phyloP scores from a whole-genome alignment of 331 rosid genomes.

The Spiraea crenata region DNA sequence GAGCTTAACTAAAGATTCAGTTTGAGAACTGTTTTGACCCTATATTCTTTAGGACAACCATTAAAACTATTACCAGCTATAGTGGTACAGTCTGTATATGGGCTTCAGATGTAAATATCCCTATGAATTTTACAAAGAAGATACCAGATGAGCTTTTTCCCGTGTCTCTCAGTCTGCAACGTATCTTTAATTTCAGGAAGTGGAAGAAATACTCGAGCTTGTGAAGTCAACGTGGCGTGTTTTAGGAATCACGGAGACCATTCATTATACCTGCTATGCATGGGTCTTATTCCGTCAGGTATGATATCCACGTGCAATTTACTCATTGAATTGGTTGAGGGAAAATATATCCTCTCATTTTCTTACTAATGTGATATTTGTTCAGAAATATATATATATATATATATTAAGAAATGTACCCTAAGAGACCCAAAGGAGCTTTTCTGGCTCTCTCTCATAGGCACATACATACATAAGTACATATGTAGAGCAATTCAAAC shows the following conservation, averaged over 20 bases:
- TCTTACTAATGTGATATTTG: too few species aligned
- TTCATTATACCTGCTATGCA: constrained; percentile 88
- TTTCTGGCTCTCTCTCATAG: not conserved
- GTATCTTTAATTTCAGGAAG: constrained; percentile 64
- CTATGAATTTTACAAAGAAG: not conserved
- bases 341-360: too few species aligned
- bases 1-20: not conserved
- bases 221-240: constrained; percentile 97
- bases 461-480: not conserved
- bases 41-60: not conserved
- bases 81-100: not conserved
- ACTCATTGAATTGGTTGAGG: not conserved
- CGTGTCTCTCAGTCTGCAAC: not conserved
- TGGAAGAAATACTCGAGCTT: constrained; percentile 94
- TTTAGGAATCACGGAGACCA: constrained; percentile 94
- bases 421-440: too few species aligned
- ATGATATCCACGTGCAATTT: constrained; percentile 18
- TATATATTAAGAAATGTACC: too few species aligned
- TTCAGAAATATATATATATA: too few species aligned
- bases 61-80: not conserved
- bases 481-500: not conserved
- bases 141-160: not conserved
- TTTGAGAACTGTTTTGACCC: not conserved
- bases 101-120: not conserved
- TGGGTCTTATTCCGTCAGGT: constrained; percentile 99